Conservation (phyloP, 306 rosid genomes). For the Cucumis melo region DNA sequence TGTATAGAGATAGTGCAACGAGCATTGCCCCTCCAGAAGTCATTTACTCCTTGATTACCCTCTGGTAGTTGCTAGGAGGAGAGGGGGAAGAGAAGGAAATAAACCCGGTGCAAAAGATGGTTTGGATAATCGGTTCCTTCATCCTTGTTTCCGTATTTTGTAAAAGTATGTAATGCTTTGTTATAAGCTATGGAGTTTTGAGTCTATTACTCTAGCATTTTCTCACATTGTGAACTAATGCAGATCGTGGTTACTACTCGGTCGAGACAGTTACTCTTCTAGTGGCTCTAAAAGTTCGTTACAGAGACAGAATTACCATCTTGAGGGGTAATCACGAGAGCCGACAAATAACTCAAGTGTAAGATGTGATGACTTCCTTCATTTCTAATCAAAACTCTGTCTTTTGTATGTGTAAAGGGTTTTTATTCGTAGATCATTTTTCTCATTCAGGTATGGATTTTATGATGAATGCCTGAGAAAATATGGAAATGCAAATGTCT, state of each 20-base stretch:
- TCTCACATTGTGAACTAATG: neutral
- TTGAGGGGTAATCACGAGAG: conserved; percentile 98
- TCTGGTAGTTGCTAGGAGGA: neutral
- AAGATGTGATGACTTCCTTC: conserved; percentile 15
- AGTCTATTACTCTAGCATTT: neutral
- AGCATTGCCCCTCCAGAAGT: neutral
- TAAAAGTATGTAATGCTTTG: neutral
- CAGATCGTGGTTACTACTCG: conserved; percentile 61
- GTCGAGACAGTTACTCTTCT: conserved; percentile 92
- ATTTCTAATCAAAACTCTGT: neutral
- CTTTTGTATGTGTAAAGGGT: no score
- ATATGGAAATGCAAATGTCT: conserved; percentile 94
- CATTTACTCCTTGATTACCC: neutral
- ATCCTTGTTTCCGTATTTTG: neutral
- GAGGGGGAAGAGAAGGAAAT: neutral
- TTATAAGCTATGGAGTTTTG: neutral
- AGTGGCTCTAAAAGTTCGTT: conserved; percentile 91
- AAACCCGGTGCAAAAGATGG: neutral
- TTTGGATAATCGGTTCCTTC: neutral
- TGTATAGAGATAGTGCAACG: neutral
- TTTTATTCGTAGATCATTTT: conserved; percentile 8
- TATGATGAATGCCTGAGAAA: conserved; percentile 98
- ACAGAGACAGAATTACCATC: conserved; percentile 95
- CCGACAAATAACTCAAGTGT: conserved; percentile 98
- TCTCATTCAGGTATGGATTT: conserved; percentile 81